These are phyloP conservation scores for Fusarium virguliforme DNA, from an alignment of 2,329 filamentous ascomycete genomes.

Conservation along the genomic window DNA sequence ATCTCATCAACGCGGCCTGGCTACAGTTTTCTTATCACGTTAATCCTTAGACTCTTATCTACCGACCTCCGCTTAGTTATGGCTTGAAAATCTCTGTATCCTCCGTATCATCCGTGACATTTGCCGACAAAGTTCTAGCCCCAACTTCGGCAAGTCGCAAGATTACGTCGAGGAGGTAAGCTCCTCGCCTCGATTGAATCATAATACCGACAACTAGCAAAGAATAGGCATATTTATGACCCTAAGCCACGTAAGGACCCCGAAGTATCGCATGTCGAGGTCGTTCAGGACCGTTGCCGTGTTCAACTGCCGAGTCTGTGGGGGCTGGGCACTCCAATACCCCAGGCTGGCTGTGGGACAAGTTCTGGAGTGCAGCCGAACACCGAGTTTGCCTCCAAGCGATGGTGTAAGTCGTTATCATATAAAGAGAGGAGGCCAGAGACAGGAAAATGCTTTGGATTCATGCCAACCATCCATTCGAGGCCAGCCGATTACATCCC, in stretches of 20 bases:
- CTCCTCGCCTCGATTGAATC: slow-evolving; percentile 23
- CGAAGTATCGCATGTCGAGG: slow-evolving; percentile 15
- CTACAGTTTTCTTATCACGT: not conserved
- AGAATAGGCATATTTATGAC: slow-evolving; percentile 5
- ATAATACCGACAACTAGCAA: accelerated
- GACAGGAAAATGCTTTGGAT: not conserved
- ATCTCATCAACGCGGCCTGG: not conserved
- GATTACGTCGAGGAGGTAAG: slow-evolving; percentile 28
- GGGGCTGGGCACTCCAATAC: slow-evolving; percentile 30
- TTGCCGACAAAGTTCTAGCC: slow-evolving; percentile 39
- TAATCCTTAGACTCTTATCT: not conserved
- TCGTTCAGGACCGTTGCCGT: slow-evolving; percentile 26
- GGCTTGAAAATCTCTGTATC: not conserved
- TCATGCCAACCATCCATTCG: slow-evolving; percentile 21
- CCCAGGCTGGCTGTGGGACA: slow-evolving; percentile 36
- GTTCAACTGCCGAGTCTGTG: slow-evolving; percentile 39
- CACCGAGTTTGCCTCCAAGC: slow-evolving; percentile 27
- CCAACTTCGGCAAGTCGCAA: slow-evolving; percentile 33
- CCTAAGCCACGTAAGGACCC: accelerated
- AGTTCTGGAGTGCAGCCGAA: slow-evolving; percentile 29
- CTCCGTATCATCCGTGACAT: slow-evolving; percentile 36
- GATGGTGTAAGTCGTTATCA: slow-evolving; percentile 33
- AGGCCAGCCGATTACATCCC: not conserved
- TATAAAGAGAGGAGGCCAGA: slow-evolving; percentile 35
- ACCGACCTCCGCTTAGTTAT: not conserved